These are phyloP conservation scores for Ceratobasidium sp. DNA, from an alignment of 1,284 basidiomycete species.

Conservation along the genomic window DNA sequence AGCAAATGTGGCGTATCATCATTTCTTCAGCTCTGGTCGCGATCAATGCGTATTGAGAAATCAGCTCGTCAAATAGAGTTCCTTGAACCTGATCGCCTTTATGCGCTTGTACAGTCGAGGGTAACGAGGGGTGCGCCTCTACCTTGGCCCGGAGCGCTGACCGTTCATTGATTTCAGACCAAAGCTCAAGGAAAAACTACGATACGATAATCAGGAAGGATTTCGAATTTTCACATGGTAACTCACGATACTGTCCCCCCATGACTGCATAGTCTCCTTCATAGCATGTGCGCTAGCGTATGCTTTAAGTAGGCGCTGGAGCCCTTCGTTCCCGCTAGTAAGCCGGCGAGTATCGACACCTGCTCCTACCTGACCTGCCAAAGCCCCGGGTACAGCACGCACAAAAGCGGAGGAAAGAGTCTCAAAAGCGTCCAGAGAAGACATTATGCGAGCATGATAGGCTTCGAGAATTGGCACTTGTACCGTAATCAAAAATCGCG, in stretches of 20 bases:
- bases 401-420: constrained; percentile 85
- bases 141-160: constrained; percentile 62
- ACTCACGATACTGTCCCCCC: constrained; percentile 87
- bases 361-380: constrained; percentile 59
- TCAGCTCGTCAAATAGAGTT: constrained; percentile 78
- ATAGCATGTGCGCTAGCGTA: constrained; percentile 79
- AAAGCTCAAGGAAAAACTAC: constrained; percentile 89
- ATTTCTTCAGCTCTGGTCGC: constrained; percentile 80
- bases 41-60: constrained; percentile 69
- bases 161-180: constrained; percentile 73
- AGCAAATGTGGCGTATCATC: constrained; percentile 78
- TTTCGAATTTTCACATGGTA: neutral
- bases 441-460: constrained; percentile 79
- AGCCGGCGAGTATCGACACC: constrained; percentile 65
- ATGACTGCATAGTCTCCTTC: constrained; percentile 68
- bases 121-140: constrained; percentile 59
- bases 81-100: constrained; percentile 56
- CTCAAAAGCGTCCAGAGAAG: constrained; percentile 93
- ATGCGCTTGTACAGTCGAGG: constrained; percentile 52
- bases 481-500: constrained; percentile 81
- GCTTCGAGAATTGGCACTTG: constrained; percentile 85
- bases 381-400: constrained; percentile 88
- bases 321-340: constrained; percentile 80
- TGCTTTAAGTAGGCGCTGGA: constrained; percentile 83
- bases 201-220: constrained; percentile 7